Base-by-base conservation (phyloP, 805 yeast species). In the Pichia rugopelliculosa region DNA sequence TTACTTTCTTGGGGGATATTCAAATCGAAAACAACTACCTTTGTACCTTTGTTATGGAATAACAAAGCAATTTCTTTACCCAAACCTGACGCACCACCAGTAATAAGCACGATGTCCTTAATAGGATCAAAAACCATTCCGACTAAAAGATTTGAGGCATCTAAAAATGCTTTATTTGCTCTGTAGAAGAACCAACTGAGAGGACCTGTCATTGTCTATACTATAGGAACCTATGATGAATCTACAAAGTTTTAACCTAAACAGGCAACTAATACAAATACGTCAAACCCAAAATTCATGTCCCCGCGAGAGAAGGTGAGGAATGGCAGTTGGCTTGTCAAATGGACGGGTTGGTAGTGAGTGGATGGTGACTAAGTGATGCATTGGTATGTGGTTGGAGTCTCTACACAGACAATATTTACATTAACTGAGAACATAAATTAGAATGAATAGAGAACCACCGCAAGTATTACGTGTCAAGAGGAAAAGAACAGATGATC, bases 81-180 rank as follows among this genome's bases (percentile, higher is more conserved):
- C 10, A 91, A 69, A 0, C 97, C 98, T 0, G 79, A 68, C 4
- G 76, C 61, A 0, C 97, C 98, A 0, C 98, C 98, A 0, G 98
- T 90, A 20, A 91, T 69, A 4, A 89, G 65, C 0, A 80, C 84
- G 11, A 84, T 69, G 57, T 87, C 95, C 11, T 69, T 64, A 22
- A 59, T 62, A 0, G 77, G 75, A 36, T 79, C 82, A 50, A 75
- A 74, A 11, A 66, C 68, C 47, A 72, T 74, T 1, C 87, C 87
- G 20, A 80, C 60, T 1, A 77, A 25, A 3, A 62, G 38, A 24
- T 71, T 68, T 0, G 79, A 68, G 5, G 66, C 42, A 4, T 54
- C 52, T 24, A 69, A 56, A 18, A 67, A 53, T 2, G 56, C 37
- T 36, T 52, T 55, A 48, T 66, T 64, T 8, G 58, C 46, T 8